Conservation (phyloP, 352 stramenopile species). For the Globisporangium radiosum region DNA sequence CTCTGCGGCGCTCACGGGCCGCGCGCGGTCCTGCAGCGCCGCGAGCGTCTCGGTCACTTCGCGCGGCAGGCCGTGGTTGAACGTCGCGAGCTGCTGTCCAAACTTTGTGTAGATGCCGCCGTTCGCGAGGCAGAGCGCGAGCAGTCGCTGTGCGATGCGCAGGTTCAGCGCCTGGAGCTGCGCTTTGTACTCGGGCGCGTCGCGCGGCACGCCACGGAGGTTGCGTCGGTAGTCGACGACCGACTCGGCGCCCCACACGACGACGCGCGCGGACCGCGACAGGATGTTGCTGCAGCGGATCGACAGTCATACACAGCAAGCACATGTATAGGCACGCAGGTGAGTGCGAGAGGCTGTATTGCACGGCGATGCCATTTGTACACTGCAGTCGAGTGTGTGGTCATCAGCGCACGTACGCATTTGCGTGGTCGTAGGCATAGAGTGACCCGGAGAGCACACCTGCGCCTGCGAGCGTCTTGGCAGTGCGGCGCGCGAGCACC, state of each 20-base stretch:
- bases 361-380: background rate
- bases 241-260: constrained; percentile 33
- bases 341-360: no score
- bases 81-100: constrained; percentile 94
- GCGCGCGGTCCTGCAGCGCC: constrained; percentile 90
- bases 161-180: constrained; percentile 61
- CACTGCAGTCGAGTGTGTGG: background rate
- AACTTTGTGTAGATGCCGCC: constrained; percentile 97
- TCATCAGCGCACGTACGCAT: background rate
- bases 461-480: background rate
- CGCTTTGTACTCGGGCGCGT: constrained; percentile 46
- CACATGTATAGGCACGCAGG: no score
- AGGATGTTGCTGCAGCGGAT: constrained; percentile 35
- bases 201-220: constrained; percentile 34
- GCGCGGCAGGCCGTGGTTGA: constrained; percentile 93
- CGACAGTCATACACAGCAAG: background rate
- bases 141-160: constrained; percentile 81
- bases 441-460: background rate
- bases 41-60: constrained; percentile 92
- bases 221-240: constrained; percentile 49
- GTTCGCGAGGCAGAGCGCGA: constrained; percentile 90
- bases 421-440: background rate
- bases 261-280: constrained; percentile 56
- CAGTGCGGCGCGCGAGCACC: background rate
- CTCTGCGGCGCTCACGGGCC: constrained; percentile 49